phyloP scores from a whole-genome alignment of 345 rosid genomes.

The Eucalyptus leucophloia region DNA sequence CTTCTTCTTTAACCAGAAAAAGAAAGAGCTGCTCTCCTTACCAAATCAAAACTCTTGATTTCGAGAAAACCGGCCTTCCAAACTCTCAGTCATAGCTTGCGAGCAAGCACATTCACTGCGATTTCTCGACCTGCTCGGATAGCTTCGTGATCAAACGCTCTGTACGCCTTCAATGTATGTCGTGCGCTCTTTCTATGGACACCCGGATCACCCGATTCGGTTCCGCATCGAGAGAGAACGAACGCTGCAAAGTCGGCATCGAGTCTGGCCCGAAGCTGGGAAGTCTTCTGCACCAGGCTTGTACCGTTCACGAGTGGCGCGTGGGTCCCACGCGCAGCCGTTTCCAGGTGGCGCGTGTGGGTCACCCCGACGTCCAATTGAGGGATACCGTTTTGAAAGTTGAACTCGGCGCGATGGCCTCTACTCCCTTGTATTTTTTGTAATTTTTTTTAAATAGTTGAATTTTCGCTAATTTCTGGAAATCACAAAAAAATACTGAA shows the following conservation, averaged over 20 bases:
- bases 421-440: not conserved
- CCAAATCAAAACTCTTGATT: not conserved
- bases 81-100: not conserved
- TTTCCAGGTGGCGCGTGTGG: not conserved
- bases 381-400: not conserved
- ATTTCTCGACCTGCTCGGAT: not conserved
- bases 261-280: not conserved
- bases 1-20: too few relatives aligned
- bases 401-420: not conserved
- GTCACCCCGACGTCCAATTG: not conserved
- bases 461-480: not conserved
- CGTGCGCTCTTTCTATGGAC: not conserved
- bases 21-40: not conserved
- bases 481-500: not conserved
- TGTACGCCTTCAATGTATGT: rapidly evolving
- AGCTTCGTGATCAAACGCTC: not conserved
- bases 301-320: not conserved
- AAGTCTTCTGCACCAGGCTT: not conserved
- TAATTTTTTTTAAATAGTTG: not conserved
- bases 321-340: rapidly evolving
- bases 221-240: not conserved
- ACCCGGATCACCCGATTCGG: not conserved
- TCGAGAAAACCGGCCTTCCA: not conserved
- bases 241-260: not conserved
- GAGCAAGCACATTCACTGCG: not conserved